phyloP scores from a whole-genome alignment of 768 basidiomycete species.

The Dioszegia aurantiaca region DNA sequence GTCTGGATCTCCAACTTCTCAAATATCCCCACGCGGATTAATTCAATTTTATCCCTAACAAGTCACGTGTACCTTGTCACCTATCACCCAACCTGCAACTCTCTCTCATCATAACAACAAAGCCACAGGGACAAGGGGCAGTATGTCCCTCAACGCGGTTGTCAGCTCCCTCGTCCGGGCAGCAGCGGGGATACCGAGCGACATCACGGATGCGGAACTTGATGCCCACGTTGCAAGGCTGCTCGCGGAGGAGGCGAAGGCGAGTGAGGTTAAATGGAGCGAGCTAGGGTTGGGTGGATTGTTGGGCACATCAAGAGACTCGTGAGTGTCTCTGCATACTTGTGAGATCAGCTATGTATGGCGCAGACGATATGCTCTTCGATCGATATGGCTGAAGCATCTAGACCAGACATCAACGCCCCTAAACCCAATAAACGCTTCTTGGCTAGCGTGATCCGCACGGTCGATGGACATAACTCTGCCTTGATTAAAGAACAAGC shows the following conservation, averaged over 20 bases:
- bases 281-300: conserved; percentile 77
- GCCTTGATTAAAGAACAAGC: conserved; percentile 59
- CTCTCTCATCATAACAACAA: not conserved
- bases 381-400: not conserved
- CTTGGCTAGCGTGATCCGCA: conserved; percentile 68
- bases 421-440: conserved; percentile 65
- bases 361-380: too few species aligned
- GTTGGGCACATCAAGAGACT: conserved; percentile 51
- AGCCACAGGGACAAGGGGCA: not conserved
- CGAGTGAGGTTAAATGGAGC: conserved; percentile 74
- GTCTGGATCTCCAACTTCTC: too few species aligned
- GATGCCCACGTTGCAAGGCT: conserved; percentile 89
- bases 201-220: conserved; percentile 68
- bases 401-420: conserved; percentile 65
- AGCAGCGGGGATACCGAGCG: conserved; percentile 43
- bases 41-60: too few species aligned
- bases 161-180: conserved; percentile 50
- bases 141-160: conserved; percentile 43
- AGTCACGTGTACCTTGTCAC: not conserved
- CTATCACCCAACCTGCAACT: not conserved
- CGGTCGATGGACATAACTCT: conserved; percentile 93
- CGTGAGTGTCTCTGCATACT: conserved; percentile 25
- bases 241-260: conserved; percentile 86
- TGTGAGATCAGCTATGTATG: not conserved
- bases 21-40: too few species aligned